Evolutionary conservation across 176 grass and related monocot genomes (phyloP).

Genomic region (Zoysia japonica): DNA sequence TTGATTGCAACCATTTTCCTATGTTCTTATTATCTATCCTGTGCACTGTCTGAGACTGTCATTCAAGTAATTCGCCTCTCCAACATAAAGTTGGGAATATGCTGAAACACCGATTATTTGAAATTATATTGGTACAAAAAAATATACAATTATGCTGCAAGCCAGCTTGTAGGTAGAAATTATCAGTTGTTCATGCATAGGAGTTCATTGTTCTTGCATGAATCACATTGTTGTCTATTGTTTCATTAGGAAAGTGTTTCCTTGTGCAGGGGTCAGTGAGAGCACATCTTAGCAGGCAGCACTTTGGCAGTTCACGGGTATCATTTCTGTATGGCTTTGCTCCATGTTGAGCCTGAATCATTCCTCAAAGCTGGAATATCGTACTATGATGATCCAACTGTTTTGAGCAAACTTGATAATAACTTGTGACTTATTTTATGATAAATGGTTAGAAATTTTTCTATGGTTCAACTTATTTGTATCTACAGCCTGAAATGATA

Average conservation of each 20-base stretch:
- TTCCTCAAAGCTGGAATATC: background rate
- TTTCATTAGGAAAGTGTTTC: conserved; percentile 14
- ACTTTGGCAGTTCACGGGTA: conserved; percentile 2
- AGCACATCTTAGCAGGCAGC: background rate
- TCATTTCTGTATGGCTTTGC: background rate
- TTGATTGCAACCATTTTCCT: background rate
- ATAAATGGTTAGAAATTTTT: background rate
- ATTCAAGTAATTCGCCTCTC: background rate
- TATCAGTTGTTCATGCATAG: background rate
- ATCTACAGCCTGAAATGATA: conserved; percentile 10
- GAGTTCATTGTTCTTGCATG: background rate
- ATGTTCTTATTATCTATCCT: background rate
- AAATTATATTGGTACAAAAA: background rate
- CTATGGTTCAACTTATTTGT: background rate
- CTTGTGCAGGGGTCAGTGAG: conserved; percentile 50
- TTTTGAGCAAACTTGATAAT: conserved; percentile 24
- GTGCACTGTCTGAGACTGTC: background rate
- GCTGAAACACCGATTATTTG: background rate
- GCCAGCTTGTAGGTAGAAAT: conserved; percentile 3
- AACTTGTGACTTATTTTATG: background rate
- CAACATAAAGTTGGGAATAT: background rate
- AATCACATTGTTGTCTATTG: background rate
- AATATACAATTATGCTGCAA: background rate
- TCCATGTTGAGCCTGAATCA: conserved; percentile 15
- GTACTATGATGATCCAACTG: background rate